Evolutionary conservation across 257 asterid genomes (phyloP), one percentile per base, ranked within the genome.

Genomic region (Solanum lignicaule): DNA sequence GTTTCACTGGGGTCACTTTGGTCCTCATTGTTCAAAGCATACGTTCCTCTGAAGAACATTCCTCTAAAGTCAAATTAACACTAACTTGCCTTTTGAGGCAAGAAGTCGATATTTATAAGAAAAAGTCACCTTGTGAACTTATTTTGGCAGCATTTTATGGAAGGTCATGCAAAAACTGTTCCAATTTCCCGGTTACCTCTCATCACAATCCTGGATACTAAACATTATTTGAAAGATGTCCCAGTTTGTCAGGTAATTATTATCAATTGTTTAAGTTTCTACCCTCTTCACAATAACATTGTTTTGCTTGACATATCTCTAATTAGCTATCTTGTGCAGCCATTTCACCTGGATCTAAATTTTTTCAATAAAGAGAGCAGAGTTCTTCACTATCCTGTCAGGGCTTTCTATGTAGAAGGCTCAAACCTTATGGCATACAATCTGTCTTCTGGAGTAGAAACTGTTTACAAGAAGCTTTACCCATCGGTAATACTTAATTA

Each of bases 121-220:
- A 33, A 74, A 75, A 65, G 60, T 52, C 29, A 35, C 87, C 82
- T 12, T 33, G n/a, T 35, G 15, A 68, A 13, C 32, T 62, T 31
- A 71, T 36, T 75, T 82, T 78, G 85, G 90, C 98, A 97, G 99
- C 99, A 97, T 96, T 97, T 97, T 91, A 96, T 97, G 99, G 99
- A 97, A 94, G 99, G 99, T 89, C 98, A 97, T 91, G 93, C 99
- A 76, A 97, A 94, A 92, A 97, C 92, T 92, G 96, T 97, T 90
- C 99, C 99, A 87, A 97, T 97, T 94, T 92, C 96, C 89, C 96
- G 99, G 89, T 88, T 97, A 86, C 99, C 99, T 88, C 96, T 97
- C 73, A 90, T 97, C 87, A 93, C 98, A 41, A 91, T 96, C 88
- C 87, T 94, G 93, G 98, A 97, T 87, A 81, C 94, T 86, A 96